These are phyloP conservation scores for Schwanniomyces pseudopolymorphus DNA, from an alignment of 805 yeast genomes.

Conservation along the genomic window DNA sequence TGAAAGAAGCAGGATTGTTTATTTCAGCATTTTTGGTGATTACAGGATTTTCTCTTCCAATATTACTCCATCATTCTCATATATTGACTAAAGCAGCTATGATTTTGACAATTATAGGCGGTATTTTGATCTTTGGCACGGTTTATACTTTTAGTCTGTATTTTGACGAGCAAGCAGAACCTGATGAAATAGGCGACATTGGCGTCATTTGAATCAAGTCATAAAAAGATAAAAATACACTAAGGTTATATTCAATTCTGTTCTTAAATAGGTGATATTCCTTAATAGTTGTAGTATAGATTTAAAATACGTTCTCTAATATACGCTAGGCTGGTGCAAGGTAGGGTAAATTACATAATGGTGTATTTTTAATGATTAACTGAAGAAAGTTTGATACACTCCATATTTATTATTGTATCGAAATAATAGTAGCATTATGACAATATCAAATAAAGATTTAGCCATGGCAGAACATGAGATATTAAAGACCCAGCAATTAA, in stretches of 20 bases:
- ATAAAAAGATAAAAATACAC: constrained; percentile 23
- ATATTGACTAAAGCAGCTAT: constrained; percentile 70
- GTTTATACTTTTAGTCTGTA: constrained; percentile 80
- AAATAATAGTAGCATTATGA: constrained; percentile 4
- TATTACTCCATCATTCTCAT: constrained; percentile 72
- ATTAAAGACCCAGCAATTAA: constrained; percentile 47
- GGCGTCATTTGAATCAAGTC: constrained; percentile 14
- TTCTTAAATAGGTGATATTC: background rate
- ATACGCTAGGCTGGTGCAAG: background rate
- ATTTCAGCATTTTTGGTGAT: constrained; percentile 73
- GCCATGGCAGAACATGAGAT: constrained; percentile 36
- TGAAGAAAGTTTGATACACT: background rate
- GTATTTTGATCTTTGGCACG: constrained; percentile 77
- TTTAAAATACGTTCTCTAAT: background rate
- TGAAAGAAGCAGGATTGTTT: constrained; percentile 80
- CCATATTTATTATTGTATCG: background rate
- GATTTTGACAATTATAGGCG: constrained; percentile 78
- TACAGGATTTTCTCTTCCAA: constrained; percentile 72
- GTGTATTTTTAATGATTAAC: background rate
- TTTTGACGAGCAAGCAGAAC: constrained; percentile 49
- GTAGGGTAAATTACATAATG: background rate
- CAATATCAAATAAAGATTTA: constrained; percentile 13
- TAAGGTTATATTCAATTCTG: constrained; percentile 16
- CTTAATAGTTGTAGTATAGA: background rate
- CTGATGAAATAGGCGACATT: constrained; percentile 21